Evolutionary conservation across 1,284 basidiomycete species (phyloP), one percentile per base, ranked within the genome.

Genomic region (Veloporphyrellus conicus): DNA sequence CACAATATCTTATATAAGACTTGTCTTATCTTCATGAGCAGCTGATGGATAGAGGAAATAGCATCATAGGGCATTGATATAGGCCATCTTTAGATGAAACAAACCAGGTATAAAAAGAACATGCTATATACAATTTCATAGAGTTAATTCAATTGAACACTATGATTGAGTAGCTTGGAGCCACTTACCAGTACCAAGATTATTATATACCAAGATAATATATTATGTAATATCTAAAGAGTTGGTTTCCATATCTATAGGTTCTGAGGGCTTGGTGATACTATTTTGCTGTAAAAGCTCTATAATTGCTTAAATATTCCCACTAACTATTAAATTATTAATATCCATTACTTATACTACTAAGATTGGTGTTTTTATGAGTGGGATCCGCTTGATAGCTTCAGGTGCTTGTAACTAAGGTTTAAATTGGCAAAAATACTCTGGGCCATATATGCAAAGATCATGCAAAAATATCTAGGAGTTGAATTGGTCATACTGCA

Each of bases 401-500:
- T 28, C 27, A 10, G 27, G 27, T 12, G 11, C 11, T 28, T n/a
- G n/a, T n/a, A n/a, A n/a, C n/a, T n/a, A n/a, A n/a, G 45, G 7
- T 44, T 48, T 1, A 12, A 16, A 8, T 1, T 14, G 27, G 11
- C 11, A 10, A 10, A 28, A 28, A 28, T 28, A 28, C 10, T 28
- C 27, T 7, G 27, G 27, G 6, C 27, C 11, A 12, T 28, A 11
- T 3, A 10, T 28, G 27, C 27, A 28, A 12, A 28, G 27, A 10
- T 28, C 11, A 28, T 28, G 6, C 3, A 28, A 11, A 22, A 69
- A 65, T 4, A 47, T 48, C 59, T 62, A 72, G 0, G 52, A 33
- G 36, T 61, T 58, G 45, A 63, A 70, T 0, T n/a, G 11, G 18
- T 16, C 1, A 38, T 31, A n/a, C 3, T 28, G 27, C 3, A 3